Percentiles rank a stretch among this genome's conserved stretches.
Evolutionary conservation across 257 asterid genomes (phyloP).

Genomic region (Euphrasia confusa): DNA sequence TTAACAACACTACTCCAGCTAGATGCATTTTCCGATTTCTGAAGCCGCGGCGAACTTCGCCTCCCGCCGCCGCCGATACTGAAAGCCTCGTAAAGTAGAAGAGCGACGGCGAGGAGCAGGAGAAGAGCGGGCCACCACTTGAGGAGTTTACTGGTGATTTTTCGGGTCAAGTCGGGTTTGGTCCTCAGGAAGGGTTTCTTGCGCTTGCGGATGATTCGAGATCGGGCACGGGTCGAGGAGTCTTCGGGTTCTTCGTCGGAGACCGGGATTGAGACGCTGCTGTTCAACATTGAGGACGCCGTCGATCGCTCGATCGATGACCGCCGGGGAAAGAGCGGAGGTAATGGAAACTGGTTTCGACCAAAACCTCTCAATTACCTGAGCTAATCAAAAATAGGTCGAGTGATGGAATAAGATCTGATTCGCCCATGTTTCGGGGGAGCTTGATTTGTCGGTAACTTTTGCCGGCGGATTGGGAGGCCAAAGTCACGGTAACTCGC

Average conservation of each 20-base stretch:
- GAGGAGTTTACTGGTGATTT: constrained; percentile 37
- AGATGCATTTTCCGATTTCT: constrained; percentile 23
- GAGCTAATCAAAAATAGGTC: no score
- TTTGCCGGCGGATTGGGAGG: not conserved
- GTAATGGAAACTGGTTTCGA: not conserved
- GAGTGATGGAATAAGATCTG: not conserved
- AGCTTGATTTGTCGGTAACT: not conserved
- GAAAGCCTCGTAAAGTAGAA: constrained; percentile 59
- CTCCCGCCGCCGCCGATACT: constrained; percentile 41
- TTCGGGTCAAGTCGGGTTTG: constrained; percentile 40
- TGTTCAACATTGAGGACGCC: constrained; percentile 43
- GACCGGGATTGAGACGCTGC: constrained; percentile 48
- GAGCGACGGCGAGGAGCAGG: constrained; percentile 44
- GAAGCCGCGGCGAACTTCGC: constrained; percentile 27
- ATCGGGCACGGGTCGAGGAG: constrained; percentile 37
- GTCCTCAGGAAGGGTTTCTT: constrained; percentile 48
- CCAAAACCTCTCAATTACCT: no score
- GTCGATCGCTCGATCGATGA: constrained; percentile 2
- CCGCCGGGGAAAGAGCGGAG: not conserved
- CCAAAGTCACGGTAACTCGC: not conserved
- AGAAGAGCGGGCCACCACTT: constrained; percentile 76
- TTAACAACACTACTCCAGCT: constrained; percentile 28
- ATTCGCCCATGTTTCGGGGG: not conserved
- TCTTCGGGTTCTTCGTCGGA: constrained; percentile 73
- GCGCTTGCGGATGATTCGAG: constrained; percentile 62